A percentile compares a stretch with the other conserved stretches of the same genome.
Conservation (phyloP, 768 basidiomycete species). For the Scleroderma citrinum region DNA sequence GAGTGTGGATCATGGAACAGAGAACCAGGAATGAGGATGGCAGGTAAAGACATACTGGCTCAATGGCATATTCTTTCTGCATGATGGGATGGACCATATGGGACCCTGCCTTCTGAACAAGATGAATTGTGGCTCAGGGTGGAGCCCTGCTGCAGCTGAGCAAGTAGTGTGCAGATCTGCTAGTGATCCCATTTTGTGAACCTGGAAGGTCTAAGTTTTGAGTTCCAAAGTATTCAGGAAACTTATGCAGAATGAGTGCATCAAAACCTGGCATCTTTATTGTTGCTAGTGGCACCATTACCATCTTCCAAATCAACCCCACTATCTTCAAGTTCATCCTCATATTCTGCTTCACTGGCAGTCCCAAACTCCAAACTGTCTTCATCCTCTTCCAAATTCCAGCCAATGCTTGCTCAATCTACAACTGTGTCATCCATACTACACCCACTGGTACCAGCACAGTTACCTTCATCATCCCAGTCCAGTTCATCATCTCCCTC, state of each 20-base stretch:
- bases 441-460: not conserved
- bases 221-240: not conserved
- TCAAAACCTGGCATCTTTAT: not conserved
- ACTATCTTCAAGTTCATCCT: not conserved
- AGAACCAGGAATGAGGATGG: slow-evolving; percentile 34
- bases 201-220: not conserved
- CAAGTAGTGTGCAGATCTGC: too few relatives aligned
- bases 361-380: not conserved
- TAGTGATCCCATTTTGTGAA: not conserved
- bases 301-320: not conserved
- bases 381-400: not conserved
- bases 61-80: slow-evolving; percentile 40
- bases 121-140: too few relatives aligned
- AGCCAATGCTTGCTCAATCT: not conserved
- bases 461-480: not conserved
- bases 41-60: slow-evolving; percentile 25
- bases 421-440: not conserved
- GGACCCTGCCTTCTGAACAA: slow-evolving; percentile 38
- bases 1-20: slow-evolving; percentile 17
- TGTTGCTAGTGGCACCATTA: not conserved
- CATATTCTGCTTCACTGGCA: not conserved
- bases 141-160: too few relatives aligned
- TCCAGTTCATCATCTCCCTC: not conserved
- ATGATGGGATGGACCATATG: slow-evolving; percentile 60
- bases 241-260: not conserved